Base-by-base conservation (phyloP, 2,329 filamentous ascomycete genomes). In the Thielaviopsis ethacetica region DNA sequence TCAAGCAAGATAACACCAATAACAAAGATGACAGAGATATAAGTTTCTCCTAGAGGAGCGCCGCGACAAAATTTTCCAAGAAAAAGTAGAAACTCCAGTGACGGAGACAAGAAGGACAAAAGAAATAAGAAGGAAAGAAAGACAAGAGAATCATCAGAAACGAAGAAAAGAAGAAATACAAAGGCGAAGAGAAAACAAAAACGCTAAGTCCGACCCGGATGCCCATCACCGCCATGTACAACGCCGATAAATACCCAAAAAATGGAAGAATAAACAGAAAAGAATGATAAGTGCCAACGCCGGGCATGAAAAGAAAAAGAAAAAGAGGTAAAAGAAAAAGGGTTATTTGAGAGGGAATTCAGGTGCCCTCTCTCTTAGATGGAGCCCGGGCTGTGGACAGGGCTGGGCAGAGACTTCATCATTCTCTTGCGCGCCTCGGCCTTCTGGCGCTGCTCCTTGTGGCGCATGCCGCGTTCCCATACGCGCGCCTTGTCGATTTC, bases 401-500 rank as follows among this genome's bases (percentile, higher is more conserved):
- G 51, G 24, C 58, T 58, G 10, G 61, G 55, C 15, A 58, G 38
- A 27, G 58, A 56, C 30, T 62, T 55, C 41, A 59, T 53, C 21
- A 26, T 44, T 19, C 52, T 55, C 44, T 60, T 56, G 24, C 53
- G 58, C 17, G 30, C 24, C 30, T 55, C 47, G 15, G 53, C 55
- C 38, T 47, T 38, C 38, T 38, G 51, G 15, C 61, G 51, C 50
- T 63, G 62, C 13, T 34, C 13, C 44, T 59, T 53, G 41, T 63
- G 61, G 21, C 57, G 54, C 52, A 50, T 51, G 22, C 74, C 69
- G 64, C 73, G 69, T 58, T 71, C 66, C 58, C 67, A 66, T 7
- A 72, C 70, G 44, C 69, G 67, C 52, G 64, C 61, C 63, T 73
- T 73, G 55, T 72, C 63, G 53, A 72, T 69, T 2, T 65, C 57